Conservation (phyloP, 768 basidiomycete species). For the Pseudohyphozyma bogoriensis region DNA sequence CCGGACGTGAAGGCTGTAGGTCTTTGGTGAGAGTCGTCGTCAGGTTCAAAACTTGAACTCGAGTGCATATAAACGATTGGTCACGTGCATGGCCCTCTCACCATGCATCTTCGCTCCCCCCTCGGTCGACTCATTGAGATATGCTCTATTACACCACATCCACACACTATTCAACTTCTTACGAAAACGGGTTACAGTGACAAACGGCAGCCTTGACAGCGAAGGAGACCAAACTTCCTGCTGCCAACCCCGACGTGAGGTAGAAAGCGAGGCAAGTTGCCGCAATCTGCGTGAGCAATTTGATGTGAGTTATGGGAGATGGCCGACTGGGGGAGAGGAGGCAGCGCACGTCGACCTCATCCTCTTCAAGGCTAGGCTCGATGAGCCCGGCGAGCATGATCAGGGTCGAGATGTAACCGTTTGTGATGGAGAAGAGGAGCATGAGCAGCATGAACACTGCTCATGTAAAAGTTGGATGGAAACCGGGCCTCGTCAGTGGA, state of each 20-base stretch:
- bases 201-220: slow-evolving; percentile 15
- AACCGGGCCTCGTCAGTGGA: no score
- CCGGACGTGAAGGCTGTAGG: no score
- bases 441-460: slow-evolving; percentile 30
- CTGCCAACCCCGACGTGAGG: slow-evolving; percentile 25
- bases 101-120: no score
- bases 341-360: slow-evolving; percentile 25
- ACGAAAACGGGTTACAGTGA: slow-evolving; percentile 16
- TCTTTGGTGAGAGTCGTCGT: no score
- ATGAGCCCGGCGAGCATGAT: slow-evolving; percentile 31
- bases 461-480: no score
- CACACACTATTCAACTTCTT: no score
- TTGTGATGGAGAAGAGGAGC: slow-evolving; percentile 30
- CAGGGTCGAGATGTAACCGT: slow-evolving; percentile 31
- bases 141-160: no score
- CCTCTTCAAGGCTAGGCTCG: slow-evolving; percentile 22
- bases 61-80: no score
- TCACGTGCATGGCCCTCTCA: no score
- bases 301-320: background rate
- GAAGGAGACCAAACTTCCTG: slow-evolving; percentile 24
- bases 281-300: slow-evolving; percentile 4
- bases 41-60: no score
- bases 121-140: no score
- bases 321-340: background rate
- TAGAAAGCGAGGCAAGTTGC: slow-evolving; percentile 28